A percentile compares a stretch with the other conserved stretches of the same genome.
phyloP scores from a whole-genome alignment of 345 rosid species.

The Aquilaria malaccensis region DNA sequence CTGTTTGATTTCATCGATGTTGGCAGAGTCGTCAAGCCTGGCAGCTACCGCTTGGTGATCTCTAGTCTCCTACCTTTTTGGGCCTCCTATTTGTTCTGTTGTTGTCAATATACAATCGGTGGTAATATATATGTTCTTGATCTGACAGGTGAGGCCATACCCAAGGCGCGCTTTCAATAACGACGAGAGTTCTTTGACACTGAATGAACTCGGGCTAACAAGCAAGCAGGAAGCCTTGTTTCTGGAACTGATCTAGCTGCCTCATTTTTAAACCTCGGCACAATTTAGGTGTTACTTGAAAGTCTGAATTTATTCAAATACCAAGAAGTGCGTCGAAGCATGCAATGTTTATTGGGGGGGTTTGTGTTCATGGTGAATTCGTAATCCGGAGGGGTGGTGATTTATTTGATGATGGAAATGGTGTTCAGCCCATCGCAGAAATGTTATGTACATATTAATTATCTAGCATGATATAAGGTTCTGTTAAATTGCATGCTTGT shows the following conservation, averaged over 20 bases:
- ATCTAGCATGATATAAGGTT: background rate
- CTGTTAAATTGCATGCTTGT: too few relatives aligned
- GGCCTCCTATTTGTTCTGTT: background rate
- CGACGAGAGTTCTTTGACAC: constrained; percentile 55
- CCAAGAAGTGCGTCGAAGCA: constrained; percentile 1
- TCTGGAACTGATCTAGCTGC: constrained; percentile 65
- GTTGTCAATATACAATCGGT: too few relatives aligned
- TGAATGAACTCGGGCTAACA: constrained; percentile 82
- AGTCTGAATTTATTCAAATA: constrained; percentile 6
- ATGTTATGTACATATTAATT: constrained; percentile 12
- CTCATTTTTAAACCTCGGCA: background rate
- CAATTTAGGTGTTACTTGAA: constrained; percentile 5
- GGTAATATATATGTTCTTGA: background rate
- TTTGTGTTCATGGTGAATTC: constrained; percentile 10
- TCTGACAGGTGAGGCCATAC: constrained; percentile 91
- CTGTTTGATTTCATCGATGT: constrained; percentile 90
- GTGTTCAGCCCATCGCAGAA: constrained; percentile 5
- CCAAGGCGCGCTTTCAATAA: constrained; percentile 89
- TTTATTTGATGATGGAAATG: constrained; percentile 10
- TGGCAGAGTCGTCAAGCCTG: constrained; percentile 81
- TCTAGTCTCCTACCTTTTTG: background rate
- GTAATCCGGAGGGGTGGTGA: constrained; percentile 4
- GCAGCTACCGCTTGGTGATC: constrained; percentile 84
- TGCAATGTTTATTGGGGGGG: background rate
- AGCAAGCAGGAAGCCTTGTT: constrained; percentile 96